These are phyloP conservation scores for Fagopyrum esculentum DNA, from an alignment of 148 eudicot genomes.

Conservation along the genomic window DNA sequence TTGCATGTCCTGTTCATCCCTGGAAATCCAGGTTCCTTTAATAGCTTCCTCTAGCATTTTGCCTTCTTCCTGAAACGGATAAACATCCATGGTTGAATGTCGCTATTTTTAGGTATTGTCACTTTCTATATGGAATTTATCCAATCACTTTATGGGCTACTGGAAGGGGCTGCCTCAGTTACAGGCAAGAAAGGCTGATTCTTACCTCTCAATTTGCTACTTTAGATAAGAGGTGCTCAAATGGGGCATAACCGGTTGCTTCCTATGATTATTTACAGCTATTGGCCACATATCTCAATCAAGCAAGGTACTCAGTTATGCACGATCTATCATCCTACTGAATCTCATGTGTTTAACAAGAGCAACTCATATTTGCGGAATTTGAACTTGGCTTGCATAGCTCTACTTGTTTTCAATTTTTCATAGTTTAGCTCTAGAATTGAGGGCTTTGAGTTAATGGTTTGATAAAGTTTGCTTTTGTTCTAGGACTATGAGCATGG, in stretches of 20 bases:
- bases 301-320: conserved; percentile 46
- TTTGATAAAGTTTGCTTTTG: conserved; percentile 14
- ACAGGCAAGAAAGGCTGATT: conserved; percentile 52
- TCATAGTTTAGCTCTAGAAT: not conserved
- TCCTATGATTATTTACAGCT: conserved; percentile 51
- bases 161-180: conserved; percentile 71
- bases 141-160: conserved; percentile 60
- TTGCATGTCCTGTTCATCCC: conserved; percentile 70
- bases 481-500: conserved; percentile 66
- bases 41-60: not conserved
- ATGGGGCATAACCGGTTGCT: conserved; percentile 20
- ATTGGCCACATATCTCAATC: conserved; percentile 73
- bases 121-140: conserved; percentile 72
- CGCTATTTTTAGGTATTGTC: conserved; percentile 45
- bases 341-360: not conserved
- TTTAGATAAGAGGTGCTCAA: not conserved
- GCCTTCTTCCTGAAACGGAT: not conserved
- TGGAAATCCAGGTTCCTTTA: conserved; percentile 76
- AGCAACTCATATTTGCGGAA: not conserved
- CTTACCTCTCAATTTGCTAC: conserved; percentile 7
- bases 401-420: not conserved
- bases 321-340: not conserved
- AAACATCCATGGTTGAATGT: not conserved
- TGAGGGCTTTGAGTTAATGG: not conserved
- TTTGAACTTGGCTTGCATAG: not conserved